Evolutionary conservation across 2,329 filamentous ascomycete species (phyloP).

Genomic region (Xylaria sp.): DNA sequence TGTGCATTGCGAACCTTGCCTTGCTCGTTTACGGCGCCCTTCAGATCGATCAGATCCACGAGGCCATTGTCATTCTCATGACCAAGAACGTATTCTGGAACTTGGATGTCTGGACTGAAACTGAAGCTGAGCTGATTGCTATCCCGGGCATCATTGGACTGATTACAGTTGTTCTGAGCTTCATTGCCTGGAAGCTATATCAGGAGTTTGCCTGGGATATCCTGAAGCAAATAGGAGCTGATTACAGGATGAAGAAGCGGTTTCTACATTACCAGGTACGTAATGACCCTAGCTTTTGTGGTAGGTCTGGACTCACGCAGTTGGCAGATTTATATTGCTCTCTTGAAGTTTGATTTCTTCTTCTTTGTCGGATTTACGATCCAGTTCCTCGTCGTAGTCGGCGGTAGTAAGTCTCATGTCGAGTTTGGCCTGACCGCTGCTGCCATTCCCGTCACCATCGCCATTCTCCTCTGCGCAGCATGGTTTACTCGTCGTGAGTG

Average conservation of each 20-base stretch:
- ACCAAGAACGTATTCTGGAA: conserved; percentile 57
- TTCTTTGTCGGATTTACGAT: conserved; percentile 99
- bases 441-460: conserved; percentile 90
- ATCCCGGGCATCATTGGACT: conserved; percentile 86
- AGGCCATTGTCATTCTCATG: conserved; percentile 71
- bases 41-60: conserved; percentile 88
- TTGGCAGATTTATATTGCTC: conserved; percentile 89
- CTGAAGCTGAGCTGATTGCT: conserved; percentile 82
- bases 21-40: conserved; percentile 93
- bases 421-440: conserved; percentile 90
- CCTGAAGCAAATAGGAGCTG: conserved; percentile 98
- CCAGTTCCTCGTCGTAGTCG: conserved; percentile 95
- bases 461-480: conserved; percentile 85
- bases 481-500: conserved; percentile 88
- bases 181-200: conserved; percentile 93
- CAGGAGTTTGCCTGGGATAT: conserved; percentile 99
- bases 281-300: conserved; percentile 13
- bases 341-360: conserved; percentile 99
- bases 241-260: conserved; percentile 94
- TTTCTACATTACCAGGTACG: conserved; percentile 95
- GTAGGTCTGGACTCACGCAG: conserved; percentile 38
- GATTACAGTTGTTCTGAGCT: conserved; percentile 76
- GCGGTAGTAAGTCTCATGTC: conserved; percentile 70
- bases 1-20: conserved; percentile 91
- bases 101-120: conserved; percentile 71